A percentile compares a stretch with the other conserved stretches of the same genome.
These are phyloP conservation scores for Fusarium virguliforme DNA, from an alignment of 2,329 filamentous ascomycete genomes.

Conservation along the genomic window DNA sequence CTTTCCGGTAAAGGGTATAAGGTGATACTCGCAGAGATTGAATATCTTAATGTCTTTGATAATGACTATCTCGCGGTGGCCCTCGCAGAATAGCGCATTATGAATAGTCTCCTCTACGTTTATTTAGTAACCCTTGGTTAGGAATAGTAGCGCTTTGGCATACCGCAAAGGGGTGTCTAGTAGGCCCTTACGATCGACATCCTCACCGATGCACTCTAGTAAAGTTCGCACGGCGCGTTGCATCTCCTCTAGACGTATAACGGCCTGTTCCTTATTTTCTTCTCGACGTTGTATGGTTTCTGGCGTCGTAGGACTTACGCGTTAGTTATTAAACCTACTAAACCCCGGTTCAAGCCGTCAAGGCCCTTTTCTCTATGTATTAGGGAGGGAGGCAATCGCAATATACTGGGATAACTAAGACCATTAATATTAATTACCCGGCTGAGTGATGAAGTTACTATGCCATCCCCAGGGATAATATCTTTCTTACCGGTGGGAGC, in stretches of 20 bases:
- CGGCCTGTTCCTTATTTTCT: constrained; percentile 64
- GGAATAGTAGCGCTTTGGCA: constrained; percentile 94
- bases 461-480: not conserved
- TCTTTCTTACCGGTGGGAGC: not conserved
- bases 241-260: constrained; percentile 70
- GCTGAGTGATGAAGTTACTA: not conserved
- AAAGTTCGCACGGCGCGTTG: constrained; percentile 75
- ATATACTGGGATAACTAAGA: not conserved
- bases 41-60: constrained; percentile 97
- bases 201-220: constrained; percentile 79
- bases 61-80: constrained; percentile 97
- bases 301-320: not conserved
- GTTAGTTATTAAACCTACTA: not conserved
- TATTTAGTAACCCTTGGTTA: constrained; percentile 97
- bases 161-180: constrained; percentile 87
- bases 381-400: not conserved
- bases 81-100: constrained; percentile 93
- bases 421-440: not conserved
- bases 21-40: constrained; percentile 94
- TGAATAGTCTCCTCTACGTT: constrained; percentile 95
- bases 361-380: not conserved
- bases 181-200: constrained; percentile 76
- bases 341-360: not conserved
- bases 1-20: constrained; percentile 97
- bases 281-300: constrained; percentile 59